Base-by-base conservation (phyloP, 169 alveolate genomes). In the Perkinsus chesapeaki region DNA sequence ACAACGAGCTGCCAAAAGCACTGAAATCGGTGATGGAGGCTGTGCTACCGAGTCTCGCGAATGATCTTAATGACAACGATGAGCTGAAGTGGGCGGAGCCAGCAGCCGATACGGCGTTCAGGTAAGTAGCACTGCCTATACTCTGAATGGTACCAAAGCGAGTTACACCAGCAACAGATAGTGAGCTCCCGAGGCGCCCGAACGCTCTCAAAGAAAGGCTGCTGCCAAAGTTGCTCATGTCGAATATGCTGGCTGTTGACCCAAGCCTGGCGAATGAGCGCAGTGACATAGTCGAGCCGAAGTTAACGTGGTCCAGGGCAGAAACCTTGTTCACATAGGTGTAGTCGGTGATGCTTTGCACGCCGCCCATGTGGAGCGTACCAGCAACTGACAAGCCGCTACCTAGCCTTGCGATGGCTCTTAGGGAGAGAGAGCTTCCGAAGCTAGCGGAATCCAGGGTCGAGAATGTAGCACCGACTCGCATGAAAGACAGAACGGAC, bases 371-470 rank as follows among this genome's bases (percentile, higher is more conserved):
- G 39, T 9, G n/a, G 34, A 90, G 7, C 31, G 47, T 36, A 43
- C 36, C 1, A 7, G 27, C 31, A 23, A 90, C 92, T 3, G 47
- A 34, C n/a, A 90, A 10, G 92, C 39, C 7, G 92, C 92, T 90
- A 20, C 39, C 36, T 31, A 90, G 39, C 72, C 92, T 48, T 3
- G 39, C 19, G 92, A 91, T 39, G 92, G 39, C 3, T 9, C 92
- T n/a, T 34, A 91, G 72, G 5, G 73, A 39, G 60, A 91, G 39
- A 36, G 92, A 39, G 73, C 94, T 93, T 38, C 92, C 12, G 91
- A 92, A 91, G 0, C 20, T 38, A 60, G 60, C 92, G 73, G 34
- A 36, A 73, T 93, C 95, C 73, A 91, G 37, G 72, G 39, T 60
- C 36, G 60, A 37, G 36, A 91, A 1, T 38, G 92, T 60, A 10